These are phyloP conservation scores for Odontarrhena argentea DNA, from an alignment of 345 rosid species.

Conservation along the genomic window DNA sequence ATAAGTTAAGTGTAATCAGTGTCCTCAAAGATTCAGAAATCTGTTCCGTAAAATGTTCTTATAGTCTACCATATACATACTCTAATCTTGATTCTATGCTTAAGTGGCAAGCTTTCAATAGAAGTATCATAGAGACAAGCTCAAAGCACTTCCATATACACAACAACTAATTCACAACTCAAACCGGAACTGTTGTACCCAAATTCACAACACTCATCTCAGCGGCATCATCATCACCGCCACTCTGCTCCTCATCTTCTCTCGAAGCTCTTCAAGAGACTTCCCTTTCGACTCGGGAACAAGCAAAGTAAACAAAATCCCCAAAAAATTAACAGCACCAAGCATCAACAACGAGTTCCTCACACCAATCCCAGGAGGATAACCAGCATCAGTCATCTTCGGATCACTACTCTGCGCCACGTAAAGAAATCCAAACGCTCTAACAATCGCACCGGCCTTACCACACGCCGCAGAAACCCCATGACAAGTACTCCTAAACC, in stretches of 20 bases:
- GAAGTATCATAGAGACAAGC: too few relatives aligned
- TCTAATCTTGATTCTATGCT: too few relatives aligned
- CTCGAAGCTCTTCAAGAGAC: conserved; percentile 71
- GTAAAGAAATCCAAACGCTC: conserved; percentile 64
- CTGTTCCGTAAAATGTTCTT: too few relatives aligned
- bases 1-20: too few relatives aligned
- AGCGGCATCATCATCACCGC: background rate
- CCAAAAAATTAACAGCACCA: conserved; percentile 54
- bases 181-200: background rate
- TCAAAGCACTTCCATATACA: too few relatives aligned
- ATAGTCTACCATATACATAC: too few relatives aligned
- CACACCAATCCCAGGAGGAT: conserved; percentile 45
- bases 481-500: conserved; percentile 63
- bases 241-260: conserved; percentile 47
- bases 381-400: conserved; percentile 49
- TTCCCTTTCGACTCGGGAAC: conserved; percentile 71
- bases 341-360: conserved; percentile 53
- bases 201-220: background rate
- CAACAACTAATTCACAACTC: background rate
- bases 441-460: conserved; percentile 63
- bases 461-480: conserved; percentile 69
- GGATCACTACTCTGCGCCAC: conserved; percentile 52
- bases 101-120: too few relatives aligned
- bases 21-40: too few relatives aligned
- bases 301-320: conserved; percentile 61